Evolutionary conservation across 2,329 filamentous ascomycete species (phyloP).

Genomic region (Fusarium subglutinans): DNA sequence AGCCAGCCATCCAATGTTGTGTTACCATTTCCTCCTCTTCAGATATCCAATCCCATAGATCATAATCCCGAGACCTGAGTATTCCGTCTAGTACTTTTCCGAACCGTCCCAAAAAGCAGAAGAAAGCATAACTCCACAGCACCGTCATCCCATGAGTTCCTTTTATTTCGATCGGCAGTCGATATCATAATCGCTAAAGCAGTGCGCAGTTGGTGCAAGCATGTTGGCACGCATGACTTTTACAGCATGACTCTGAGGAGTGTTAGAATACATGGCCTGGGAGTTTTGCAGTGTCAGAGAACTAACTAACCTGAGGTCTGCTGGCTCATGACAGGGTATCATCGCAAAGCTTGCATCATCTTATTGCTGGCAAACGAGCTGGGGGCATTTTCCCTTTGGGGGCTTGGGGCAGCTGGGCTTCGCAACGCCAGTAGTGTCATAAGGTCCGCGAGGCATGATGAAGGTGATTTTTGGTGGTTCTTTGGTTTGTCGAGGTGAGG

Average conservation of each 20-base stretch:
- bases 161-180: conserved; percentile 39
- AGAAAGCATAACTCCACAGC: conserved; percentile 39
- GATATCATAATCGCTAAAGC: conserved; percentile 39
- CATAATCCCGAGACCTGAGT: conserved; percentile 33
- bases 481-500: conserved; percentile 13
- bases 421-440: conserved; percentile 50
- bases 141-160: conserved; percentile 29
- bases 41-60: conserved; percentile 31
- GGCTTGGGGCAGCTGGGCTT: conserved; percentile 50
- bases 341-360: conserved; percentile 6
- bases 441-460: conserved; percentile 50
- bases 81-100: conserved; percentile 43
- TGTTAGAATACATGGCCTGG: conserved; percentile 14
- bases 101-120: conserved; percentile 35
- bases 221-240: conserved; percentile 10
- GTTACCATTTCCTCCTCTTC: conserved; percentile 36
- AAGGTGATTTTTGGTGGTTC: conserved; percentile 16
- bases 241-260: conserved; percentile 28
- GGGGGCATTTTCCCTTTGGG: conserved; percentile 44
- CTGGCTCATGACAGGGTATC: conserved; percentile 26
- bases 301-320: conserved; percentile 24
- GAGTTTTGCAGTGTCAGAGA: not conserved
- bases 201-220: conserved; percentile 31
- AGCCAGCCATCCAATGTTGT: conserved; percentile 10
- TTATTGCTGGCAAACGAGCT: conserved; percentile 25